These are phyloP conservation scores for Immersiporthe knoxdaviesiana DNA, from an alignment of 2,329 filamentous ascomycete genomes.

Conservation along the genomic window DNA sequence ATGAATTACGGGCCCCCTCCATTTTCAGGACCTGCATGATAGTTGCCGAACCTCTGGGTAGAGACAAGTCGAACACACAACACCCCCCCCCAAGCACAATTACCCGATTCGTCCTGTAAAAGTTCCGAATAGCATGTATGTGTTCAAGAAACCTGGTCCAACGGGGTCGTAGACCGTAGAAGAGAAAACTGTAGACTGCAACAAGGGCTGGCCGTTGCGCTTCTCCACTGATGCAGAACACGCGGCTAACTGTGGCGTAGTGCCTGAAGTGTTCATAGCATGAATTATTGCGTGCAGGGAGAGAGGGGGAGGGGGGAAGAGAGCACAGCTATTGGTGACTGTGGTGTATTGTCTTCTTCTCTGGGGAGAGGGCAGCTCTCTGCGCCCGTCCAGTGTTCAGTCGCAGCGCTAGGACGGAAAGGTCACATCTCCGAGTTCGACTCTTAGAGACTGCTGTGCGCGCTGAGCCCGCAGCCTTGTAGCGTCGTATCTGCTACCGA, in stretches of 20 bases:
- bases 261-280: background rate
- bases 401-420: constrained; percentile 6
- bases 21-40: background rate
- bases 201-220: background rate
- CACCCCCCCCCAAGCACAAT: background rate
- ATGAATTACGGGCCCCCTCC: background rate
- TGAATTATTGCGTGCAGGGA: background rate
- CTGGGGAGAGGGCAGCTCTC: no score
- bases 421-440: background rate
- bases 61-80: background rate
- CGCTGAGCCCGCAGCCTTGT: constrained; percentile 7
- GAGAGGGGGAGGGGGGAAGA: no score
- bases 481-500: background rate
- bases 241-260: constrained; percentile 22
- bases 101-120: background rate
- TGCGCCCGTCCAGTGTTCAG: background rate
- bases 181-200: background rate
- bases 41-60: background rate
- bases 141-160: background rate
- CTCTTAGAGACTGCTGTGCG: background rate
- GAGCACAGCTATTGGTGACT: background rate
- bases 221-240: constrained; percentile 6
- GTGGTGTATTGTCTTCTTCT: no score
- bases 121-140: background rate
- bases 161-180: background rate